Evolutionary conservation across 768 basidiomycete genomes (phyloP).

Genomic region (Auricularia auricula-judae): DNA sequence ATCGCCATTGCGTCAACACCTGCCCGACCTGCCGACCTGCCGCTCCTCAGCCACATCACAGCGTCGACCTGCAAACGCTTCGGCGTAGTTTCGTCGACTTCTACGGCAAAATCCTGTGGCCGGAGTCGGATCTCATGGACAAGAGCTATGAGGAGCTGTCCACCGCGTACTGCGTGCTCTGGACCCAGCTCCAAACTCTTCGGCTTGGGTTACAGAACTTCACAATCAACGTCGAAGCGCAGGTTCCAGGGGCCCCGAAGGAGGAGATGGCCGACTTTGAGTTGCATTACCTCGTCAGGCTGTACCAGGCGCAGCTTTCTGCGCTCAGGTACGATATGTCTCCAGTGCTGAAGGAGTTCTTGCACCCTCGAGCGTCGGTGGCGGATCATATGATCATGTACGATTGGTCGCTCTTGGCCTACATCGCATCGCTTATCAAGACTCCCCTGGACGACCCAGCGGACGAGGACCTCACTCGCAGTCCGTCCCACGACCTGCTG

Average conservation of each 20-base stretch:
- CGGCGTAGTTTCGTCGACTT: slow-evolving; percentile 45
- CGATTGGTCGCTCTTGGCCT: slow-evolving; percentile 55
- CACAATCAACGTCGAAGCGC: slow-evolving; percentile 41
- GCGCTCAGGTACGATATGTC: slow-evolving; percentile 35
- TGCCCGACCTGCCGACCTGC: slow-evolving; percentile 13
- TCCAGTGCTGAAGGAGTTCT: slow-evolving; percentile 11
- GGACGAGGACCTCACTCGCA: slow-evolving; percentile 1
- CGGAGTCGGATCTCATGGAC: slow-evolving; percentile 34
- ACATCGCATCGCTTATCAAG: slow-evolving; percentile 49
- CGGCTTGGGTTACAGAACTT: slow-evolving; percentile 55
- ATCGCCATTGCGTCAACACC: slow-evolving; percentile 14
- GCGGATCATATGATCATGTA: slow-evolving; percentile 43
- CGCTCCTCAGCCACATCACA: slow-evolving; percentile 37
- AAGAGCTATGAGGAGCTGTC: slow-evolving; percentile 60
- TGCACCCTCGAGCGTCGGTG: neutral
- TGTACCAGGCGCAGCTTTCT: slow-evolving; percentile 40
- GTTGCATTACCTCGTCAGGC: slow-evolving; percentile 40
- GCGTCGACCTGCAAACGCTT: slow-evolving; percentile 40
- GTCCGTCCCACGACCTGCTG: slow-evolving; percentile 33
- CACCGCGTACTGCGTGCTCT: slow-evolving; percentile 45
- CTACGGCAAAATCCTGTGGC: slow-evolving; percentile 34
- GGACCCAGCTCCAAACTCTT: slow-evolving; percentile 57
- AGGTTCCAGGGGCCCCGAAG: slow-evolving; percentile 17
- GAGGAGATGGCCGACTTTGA: slow-evolving; percentile 41
- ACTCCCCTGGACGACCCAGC: slow-evolving; percentile 11